A percentile compares a stretch with the other conserved stretches of the same genome.
Conservation (phyloP, 306 rosid species). For the Corylus avellana region DNA sequence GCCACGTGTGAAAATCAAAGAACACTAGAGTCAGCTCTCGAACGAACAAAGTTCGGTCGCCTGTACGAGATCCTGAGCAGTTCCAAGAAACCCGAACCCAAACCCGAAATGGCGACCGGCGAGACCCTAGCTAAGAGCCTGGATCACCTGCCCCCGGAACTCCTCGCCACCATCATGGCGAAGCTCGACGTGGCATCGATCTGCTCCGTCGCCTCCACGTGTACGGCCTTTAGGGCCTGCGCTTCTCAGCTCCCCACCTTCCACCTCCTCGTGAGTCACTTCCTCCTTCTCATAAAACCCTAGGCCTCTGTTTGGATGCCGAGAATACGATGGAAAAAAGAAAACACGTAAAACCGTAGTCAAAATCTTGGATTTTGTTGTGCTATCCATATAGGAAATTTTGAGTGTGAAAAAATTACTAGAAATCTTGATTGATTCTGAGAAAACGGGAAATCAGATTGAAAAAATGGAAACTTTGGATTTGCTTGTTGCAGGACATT, state of each 20-base stretch:
- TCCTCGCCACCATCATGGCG: constrained; percentile 62
- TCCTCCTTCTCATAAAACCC: background rate
- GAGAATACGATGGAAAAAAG: background rate
- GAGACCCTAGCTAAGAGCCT: constrained; percentile 37
- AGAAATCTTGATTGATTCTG: background rate
- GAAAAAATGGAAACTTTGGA: background rate
- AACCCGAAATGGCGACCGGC: constrained; percentile 22
- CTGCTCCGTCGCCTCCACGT: constrained; percentile 73
- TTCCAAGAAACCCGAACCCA: background rate
- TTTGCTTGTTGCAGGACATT: constrained; percentile 46
- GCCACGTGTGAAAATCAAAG: background rate
- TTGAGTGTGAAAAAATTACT: too few relatives aligned
- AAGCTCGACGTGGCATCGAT: constrained; percentile 84
- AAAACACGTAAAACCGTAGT: background rate
- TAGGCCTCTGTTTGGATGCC: background rate
- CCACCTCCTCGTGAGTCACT: constrained; percentile 64
- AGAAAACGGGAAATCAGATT: background rate
- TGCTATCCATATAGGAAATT: background rate
- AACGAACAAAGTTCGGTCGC: background rate
- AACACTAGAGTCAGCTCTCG: background rate
- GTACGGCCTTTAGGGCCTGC: constrained; percentile 57
- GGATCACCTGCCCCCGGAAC: constrained; percentile 62
- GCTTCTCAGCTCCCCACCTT: constrained; percentile 62
- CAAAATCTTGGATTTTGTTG: background rate
- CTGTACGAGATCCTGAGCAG: background rate